Evolutionary conservation across 768 basidiomycete genomes (phyloP).

Genomic region (Butyriboletus loyo): DNA sequence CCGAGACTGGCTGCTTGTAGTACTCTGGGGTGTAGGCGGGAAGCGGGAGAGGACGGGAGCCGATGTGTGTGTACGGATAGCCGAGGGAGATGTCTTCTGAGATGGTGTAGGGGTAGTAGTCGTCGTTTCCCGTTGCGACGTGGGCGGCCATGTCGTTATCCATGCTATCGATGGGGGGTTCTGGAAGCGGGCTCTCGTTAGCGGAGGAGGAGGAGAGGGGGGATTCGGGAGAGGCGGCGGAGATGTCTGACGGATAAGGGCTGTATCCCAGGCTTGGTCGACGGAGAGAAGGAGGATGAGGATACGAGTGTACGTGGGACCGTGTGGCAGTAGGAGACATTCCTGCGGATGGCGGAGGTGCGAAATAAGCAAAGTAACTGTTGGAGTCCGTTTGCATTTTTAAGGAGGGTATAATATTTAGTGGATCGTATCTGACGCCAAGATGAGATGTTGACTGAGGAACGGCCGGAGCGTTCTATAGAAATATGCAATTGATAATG

Average conservation of each 20-base stretch:
- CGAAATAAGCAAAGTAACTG: slow-evolving; percentile 19
- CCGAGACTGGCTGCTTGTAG: slow-evolving; percentile 34
- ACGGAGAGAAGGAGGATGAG: slow-evolving; percentile 16
- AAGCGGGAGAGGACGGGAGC: slow-evolving; percentile 24
- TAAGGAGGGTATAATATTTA: slow-evolving; percentile 25
- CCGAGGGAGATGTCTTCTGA: slow-evolving; percentile 22
- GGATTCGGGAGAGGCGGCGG: slow-evolving; percentile 35
- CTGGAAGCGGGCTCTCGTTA: slow-evolving; percentile 40
- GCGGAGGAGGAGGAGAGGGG: slow-evolving; percentile 41
- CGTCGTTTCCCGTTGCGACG: slow-evolving; percentile 24
- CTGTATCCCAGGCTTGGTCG: slow-evolving; percentile 27
- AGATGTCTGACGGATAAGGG: slow-evolving; percentile 37
- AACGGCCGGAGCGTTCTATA: slow-evolving; percentile 31
- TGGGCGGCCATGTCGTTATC: slow-evolving; percentile 27
- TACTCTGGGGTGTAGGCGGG: slow-evolving; percentile 23
- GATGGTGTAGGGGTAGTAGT: slow-evolving; percentile 26
- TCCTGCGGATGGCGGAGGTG: slow-evolving; percentile 19
- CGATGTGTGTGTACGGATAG: slow-evolving; percentile 25
- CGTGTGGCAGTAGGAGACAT: slow-evolving; percentile 23
- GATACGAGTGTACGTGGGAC: no score
- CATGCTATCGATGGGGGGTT: slow-evolving; percentile 35
- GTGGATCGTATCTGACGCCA: slow-evolving; percentile 22
- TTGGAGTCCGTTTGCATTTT: slow-evolving; percentile 30
- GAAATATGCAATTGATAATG: slow-evolving; percentile 34
- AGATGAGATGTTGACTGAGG: slow-evolving; percentile 21